A percentile compares a stretch with the other conserved stretches of the same genome.
These are phyloP conservation scores for Dendrocalamus latiflorus DNA, from an alignment of 202 grass and related monocot species.

Conservation along the genomic window DNA sequence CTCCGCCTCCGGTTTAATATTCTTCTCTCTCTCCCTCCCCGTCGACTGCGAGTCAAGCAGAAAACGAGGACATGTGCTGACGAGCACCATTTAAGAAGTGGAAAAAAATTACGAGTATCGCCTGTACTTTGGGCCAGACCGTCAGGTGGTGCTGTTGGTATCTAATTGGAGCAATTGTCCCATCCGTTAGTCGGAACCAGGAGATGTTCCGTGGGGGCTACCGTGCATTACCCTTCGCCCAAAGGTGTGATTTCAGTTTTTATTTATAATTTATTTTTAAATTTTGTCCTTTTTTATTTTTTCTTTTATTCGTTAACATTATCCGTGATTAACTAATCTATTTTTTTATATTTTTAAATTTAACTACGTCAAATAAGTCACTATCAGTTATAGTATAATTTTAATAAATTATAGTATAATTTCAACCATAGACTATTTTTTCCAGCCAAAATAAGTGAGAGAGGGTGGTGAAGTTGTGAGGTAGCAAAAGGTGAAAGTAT, in stretches of 20 bases:
- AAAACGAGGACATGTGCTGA: conserved; percentile 2
- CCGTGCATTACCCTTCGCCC: background rate
- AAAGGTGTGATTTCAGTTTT: too few relatives aligned
- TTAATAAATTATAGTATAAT: too few relatives aligned
- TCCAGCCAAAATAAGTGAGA: too few relatives aligned
- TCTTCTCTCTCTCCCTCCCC: background rate
- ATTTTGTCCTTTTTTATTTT: too few relatives aligned
- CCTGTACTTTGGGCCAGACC: background rate
- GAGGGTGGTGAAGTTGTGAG: too few relatives aligned
- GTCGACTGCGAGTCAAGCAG: background rate
- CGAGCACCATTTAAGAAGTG: background rate
- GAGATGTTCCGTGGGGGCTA: background rate
- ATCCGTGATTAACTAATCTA: too few relatives aligned
- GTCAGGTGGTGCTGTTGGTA: conserved; percentile 8
- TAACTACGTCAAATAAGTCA: too few relatives aligned
- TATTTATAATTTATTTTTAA: too few relatives aligned
- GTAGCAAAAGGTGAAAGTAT: background rate
- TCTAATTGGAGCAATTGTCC: conserved; percentile 26
- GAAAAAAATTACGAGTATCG: conserved; percentile 14
- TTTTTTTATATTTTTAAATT: too few relatives aligned
- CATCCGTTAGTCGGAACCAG: conserved; percentile 15
- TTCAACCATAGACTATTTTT: too few relatives aligned
- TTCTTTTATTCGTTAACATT: too few relatives aligned
- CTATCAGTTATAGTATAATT: too few relatives aligned
- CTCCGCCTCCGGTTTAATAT: background rate